Evolutionary conservation across 2,329 filamentous ascomycete genomes (phyloP), one percentile per base, ranked within the genome.

Genomic region (Akanthomyces lecanii): DNA sequence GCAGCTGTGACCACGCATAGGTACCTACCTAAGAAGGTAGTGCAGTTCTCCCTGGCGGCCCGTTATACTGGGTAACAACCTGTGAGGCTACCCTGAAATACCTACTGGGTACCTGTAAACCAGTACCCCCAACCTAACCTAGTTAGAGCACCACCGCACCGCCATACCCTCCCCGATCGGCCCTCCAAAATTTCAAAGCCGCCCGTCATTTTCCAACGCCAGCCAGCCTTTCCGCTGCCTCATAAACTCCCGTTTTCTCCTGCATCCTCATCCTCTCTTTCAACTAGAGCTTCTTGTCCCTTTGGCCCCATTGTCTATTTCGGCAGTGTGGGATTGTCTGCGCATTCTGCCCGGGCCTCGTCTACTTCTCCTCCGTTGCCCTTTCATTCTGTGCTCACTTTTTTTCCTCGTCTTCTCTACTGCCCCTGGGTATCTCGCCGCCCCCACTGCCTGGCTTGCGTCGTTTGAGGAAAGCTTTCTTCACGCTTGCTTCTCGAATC

Each of bases 301-400:
- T 38, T 62, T 65, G 51, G 33, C 64, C 65, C 60, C 63, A 62
- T 64, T 63, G 60, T 64, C 63, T 47, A 50, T 61, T 63, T 67
- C 59, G 65, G 66, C 62, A 63, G 55, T 64, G 63, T 61, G 48
- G 63, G 63, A 58, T 62, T 66, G 67, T 62, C 66, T 68, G 66
- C 62, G 65, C 65, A 64, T 66, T 64, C 51, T 62, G 62, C 54
- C 65, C 64, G 60, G 65, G 63, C 62, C 63, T 66, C 52, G 40
- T 61, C 61, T 61, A 51, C 33, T 45, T 50, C 36, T 30, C 30
- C 16, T 40, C 45, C 57, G 30, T 30, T 33, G 12, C 28, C 62
- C 61, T 63, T 58, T 66, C 64, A 65, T 67, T 62, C 60, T 63
- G 64, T 63, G 63, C 68, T 67, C 65, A 65, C 60, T 62, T 63